phyloP scores from a whole-genome alignment of 768 basidiomycete species.

The Phaeotremella fagi region DNA sequence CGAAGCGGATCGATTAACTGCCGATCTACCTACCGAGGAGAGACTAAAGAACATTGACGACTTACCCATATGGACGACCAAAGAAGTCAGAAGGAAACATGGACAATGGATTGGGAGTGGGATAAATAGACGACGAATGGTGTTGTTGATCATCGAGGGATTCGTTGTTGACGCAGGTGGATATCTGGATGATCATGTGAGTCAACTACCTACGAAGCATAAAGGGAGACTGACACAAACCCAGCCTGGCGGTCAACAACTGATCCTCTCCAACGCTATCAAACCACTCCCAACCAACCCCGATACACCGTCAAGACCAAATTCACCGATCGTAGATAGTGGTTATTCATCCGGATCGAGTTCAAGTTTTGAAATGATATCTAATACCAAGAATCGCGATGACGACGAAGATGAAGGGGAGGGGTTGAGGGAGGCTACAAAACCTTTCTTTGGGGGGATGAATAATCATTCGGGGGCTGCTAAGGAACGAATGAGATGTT shows the following conservation, averaged over 20 bases:
- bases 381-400: background rate
- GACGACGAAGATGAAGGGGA: background rate
- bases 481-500: slow-evolving; percentile 43
- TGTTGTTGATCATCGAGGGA: slow-evolving; percentile 58
- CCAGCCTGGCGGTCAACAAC: slow-evolving; percentile 61
- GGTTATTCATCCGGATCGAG: slow-evolving; percentile 30
- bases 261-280: slow-evolving; percentile 57
- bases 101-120: slow-evolving; percentile 24
- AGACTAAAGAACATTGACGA: slow-evolving; percentile 17
- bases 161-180: slow-evolving; percentile 60
- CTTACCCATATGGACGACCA: slow-evolving; percentile 34
- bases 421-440: slow-evolving; percentile 54
- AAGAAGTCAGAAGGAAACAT: slow-evolving; percentile 26
- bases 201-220: too few species aligned
- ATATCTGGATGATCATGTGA: slow-evolving; percentile 65
- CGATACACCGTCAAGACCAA: background rate
- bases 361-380: background rate
- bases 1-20: slow-evolving; percentile 35
- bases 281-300: slow-evolving; percentile 20
- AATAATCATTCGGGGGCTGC: slow-evolving; percentile 60
- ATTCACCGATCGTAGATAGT: slow-evolving; percentile 21
- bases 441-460: slow-evolving; percentile 67
- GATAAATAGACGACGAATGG: slow-evolving; percentile 14
- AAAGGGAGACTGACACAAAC: too few species aligned
- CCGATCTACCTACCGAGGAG: slow-evolving; percentile 19